Evolutionary conservation across 2,329 filamentous ascomycete genomes (phyloP).

Genomic region (Sphaerulina musiva): DNA sequence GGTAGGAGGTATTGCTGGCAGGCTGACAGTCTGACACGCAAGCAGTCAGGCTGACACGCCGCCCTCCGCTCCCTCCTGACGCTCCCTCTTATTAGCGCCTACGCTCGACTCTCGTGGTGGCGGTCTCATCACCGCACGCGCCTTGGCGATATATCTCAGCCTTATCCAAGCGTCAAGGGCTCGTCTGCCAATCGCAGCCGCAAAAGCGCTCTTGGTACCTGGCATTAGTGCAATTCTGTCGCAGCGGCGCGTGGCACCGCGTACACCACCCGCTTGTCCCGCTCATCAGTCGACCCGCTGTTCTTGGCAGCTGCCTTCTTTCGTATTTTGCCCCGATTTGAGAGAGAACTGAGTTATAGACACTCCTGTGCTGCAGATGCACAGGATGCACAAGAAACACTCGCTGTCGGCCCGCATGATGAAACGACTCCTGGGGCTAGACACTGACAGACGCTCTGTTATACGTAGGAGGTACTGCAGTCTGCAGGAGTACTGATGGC

Average conservation of each 20-base stretch:
- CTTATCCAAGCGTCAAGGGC: not conserved
- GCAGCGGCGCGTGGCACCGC: not conserved
- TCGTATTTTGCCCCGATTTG: not conserved
- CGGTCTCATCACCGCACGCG: not conserved
- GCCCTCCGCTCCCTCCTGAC: not conserved
- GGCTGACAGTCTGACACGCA: too few relatives aligned
- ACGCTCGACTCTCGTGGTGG: not conserved
- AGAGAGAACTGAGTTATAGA: not conserved
- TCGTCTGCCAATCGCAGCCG: not conserved
- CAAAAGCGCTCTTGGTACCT: not conserved
- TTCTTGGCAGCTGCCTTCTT: not conserved
- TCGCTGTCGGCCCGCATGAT: constrained; percentile 2
- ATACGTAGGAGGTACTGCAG: constrained; percentile 4
- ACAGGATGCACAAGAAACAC: too few relatives aligned
- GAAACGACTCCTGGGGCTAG: not conserved
- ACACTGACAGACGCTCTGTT: not conserved
- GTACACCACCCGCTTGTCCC: too few relatives aligned
- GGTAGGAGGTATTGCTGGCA: too few relatives aligned
- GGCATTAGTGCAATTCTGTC: not conserved
- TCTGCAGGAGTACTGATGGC: constrained; percentile 1
- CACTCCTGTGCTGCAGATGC: too few relatives aligned
- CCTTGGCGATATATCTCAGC: not conserved
- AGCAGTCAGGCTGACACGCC: not conserved
- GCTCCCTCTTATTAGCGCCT: too few relatives aligned
- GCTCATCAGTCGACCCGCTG: not conserved